Percentiles rank a stretch among this genome's conserved stretches.
Conservation (phyloP, 192 early-diverging fungal species). For the Backusella circina region DNA sequence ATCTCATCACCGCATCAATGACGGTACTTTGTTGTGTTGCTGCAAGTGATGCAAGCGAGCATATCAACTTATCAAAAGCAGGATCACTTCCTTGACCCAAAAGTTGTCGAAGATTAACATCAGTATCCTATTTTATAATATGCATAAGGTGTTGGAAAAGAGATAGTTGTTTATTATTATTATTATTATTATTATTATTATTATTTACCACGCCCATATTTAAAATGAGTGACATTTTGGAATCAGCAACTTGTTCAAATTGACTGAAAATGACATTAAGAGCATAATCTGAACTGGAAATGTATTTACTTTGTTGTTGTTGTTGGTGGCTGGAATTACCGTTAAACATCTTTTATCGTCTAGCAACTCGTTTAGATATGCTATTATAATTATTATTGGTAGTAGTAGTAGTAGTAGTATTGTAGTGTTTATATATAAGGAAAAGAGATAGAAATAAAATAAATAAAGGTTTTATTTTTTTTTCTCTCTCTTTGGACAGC, state of each 20-base stretch:
- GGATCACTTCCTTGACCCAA: conserved; percentile 67
- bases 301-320: neutral
- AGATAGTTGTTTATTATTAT: neutral
- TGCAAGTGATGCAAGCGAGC: conserved; percentile 76
- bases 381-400: neutral
- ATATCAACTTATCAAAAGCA: conserved; percentile 77
- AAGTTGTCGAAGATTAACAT: conserved; percentile 55
- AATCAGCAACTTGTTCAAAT: conserved; percentile 56
- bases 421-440: neutral
- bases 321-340: neutral
- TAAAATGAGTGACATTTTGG: conserved; percentile 48
- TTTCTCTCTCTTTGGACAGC: neutral
- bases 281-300: conserved; percentile 49
- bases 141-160: no score
- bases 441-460: neutral
- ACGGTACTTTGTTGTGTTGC: conserved; percentile 83
- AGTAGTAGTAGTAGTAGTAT: no score
- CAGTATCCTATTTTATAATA: conserved; percentile 54
- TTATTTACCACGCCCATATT: conserved; percentile 30
- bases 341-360: neutral
- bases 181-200: neutral
- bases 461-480: neutral
- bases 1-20: conserved; percentile 73
- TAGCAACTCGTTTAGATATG: neutral
- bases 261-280: conserved; percentile 52